phyloP scores from a whole-genome alignment of 495 filamentous ascomycete species.

The Poronia punctata region DNA sequence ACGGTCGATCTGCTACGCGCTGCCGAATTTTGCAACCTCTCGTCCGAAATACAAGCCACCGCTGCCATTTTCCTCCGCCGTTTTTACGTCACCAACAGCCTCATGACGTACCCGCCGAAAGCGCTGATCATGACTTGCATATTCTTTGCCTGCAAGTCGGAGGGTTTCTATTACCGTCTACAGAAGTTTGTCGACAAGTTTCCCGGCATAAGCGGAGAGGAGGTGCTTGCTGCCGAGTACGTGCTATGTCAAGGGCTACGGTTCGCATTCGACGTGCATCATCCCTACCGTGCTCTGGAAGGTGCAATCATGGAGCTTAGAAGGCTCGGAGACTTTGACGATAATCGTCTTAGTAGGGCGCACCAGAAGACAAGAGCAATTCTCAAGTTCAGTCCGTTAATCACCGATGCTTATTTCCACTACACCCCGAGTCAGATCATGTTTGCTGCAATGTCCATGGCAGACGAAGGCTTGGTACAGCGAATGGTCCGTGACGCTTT shows the following conservation, averaged over 20 bases:
- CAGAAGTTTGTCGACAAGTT: conserved; percentile 53
- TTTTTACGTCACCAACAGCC: conserved; percentile 90
- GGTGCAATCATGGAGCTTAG: conserved; percentile 77
- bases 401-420: conserved; percentile 92
- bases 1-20: conserved; percentile 66
- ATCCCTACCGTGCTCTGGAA: conserved; percentile 82
- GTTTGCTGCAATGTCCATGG: conserved; percentile 68
- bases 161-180: conserved; percentile 70
- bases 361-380: conserved; percentile 64
- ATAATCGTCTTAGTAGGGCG: conserved; percentile 54
- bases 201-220: conserved; percentile 59
- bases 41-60: conserved; percentile 79
- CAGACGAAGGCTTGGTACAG: conserved; percentile 62
- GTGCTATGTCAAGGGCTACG: conserved; percentile 86
- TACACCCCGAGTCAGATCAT: conserved; percentile 93
- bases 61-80: conserved; percentile 86
- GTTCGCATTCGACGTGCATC: conserved; percentile 86
- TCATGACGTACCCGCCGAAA: conserved; percentile 89
- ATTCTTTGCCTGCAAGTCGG: conserved; percentile 88
- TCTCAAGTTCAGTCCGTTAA: conserved; percentile 69
- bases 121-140: conserved; percentile 78
- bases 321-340: conserved; percentile 39
- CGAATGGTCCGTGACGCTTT: conserved; percentile 73
- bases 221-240: conserved; percentile 84
- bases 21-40: conserved; percentile 67